Evolutionary conservation across 257 asterid species (phyloP).

Genomic region (Cynanchum wilfordii): DNA sequence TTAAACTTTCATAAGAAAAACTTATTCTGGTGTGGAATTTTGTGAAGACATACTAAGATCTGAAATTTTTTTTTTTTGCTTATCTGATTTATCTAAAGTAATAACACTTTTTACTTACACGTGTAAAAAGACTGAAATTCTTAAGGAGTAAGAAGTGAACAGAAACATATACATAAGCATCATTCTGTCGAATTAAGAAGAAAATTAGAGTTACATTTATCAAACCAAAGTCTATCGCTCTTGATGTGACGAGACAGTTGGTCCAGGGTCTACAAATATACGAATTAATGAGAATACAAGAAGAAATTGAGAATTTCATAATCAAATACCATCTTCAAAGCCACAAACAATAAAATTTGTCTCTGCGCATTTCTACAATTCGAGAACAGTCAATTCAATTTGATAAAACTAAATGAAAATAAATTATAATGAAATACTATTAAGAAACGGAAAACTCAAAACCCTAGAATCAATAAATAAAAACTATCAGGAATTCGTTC

Average conservation of each 20-base stretch:
- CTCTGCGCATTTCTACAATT: not conserved
- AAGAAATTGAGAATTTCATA: not conserved
- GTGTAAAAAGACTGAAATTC: not conserved
- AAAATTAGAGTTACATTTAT: not conserved
- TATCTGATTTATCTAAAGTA: not conserved
- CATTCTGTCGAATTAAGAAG: not conserved
- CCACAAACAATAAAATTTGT: not conserved
- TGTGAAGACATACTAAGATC: not conserved
- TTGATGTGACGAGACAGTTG: not conserved
- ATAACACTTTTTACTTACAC: not conserved
- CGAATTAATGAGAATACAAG: not conserved
- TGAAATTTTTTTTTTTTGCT: not conserved
- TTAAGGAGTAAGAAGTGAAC: not conserved
- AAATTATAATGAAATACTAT: not conserved
- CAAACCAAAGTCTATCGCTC: not conserved
- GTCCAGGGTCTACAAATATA: not conserved
- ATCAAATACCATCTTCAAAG: not conserved
- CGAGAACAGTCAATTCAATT: not conserved
- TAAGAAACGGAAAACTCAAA: not conserved
- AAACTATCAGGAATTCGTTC: not conserved
- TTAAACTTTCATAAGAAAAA: not conserved
- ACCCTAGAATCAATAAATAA: constrained; percentile 12
- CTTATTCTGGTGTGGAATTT: not conserved
- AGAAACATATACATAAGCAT: not conserved
- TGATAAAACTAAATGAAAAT: not conserved